Evolutionary conservation across 192 early-diverging fungal genomes (phyloP).

Genomic region (Funneliformis geosporum): DNA sequence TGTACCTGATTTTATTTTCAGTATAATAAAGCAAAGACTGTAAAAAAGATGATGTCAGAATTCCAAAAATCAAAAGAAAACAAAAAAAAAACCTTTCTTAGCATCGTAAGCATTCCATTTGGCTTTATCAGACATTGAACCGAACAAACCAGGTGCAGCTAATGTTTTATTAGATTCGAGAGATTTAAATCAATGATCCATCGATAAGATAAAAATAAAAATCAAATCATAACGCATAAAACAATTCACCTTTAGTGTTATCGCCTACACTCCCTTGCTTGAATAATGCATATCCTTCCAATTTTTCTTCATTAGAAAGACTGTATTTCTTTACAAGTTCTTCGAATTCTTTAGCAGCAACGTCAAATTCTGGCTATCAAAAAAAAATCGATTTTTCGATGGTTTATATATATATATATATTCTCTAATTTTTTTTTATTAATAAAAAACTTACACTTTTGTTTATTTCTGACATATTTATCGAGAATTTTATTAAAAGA

Average conservation of each 20-base stretch:
- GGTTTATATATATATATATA: background rate
- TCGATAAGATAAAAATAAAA: no score
- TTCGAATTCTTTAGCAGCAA: background rate
- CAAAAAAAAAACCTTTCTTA: background rate
- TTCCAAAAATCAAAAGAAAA: background rate
- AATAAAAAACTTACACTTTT: no score
- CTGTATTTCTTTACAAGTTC: background rate
- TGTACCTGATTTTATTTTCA: background rate
- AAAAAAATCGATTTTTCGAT: background rate
- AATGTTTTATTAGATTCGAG: background rate
- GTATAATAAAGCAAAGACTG: background rate
- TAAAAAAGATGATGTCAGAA: background rate
- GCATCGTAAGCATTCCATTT: background rate
- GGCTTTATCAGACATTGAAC: background rate
- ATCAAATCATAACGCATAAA: no score
- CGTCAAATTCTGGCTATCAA: background rate
- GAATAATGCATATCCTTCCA: background rate
- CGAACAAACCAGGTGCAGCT: background rate
- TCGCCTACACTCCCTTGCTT: background rate
- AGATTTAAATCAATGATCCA: no score
- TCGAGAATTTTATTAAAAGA: no score
- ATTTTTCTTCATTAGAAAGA: background rate
- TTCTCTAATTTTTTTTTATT: no score
- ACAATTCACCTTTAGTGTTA: background rate
- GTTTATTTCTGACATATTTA: no score